Evolutionary conservation across 192 early-diverging fungal genomes (phyloP), one percentile per base, ranked within the genome.

Genomic region (Coemansia sp.): DNA sequence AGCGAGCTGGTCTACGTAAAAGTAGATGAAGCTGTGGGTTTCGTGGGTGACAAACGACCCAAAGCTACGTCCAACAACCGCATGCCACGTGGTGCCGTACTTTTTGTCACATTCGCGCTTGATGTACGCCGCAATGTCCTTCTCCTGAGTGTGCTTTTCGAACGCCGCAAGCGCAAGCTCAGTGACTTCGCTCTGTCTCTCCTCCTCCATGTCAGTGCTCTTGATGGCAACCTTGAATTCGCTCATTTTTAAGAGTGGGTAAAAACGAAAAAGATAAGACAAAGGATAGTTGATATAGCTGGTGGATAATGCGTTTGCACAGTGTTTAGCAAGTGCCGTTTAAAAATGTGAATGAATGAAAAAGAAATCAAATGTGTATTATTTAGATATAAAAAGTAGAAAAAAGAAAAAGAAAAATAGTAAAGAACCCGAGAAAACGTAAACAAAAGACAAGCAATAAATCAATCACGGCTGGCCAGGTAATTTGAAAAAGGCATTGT

Each of bases 61-160:
- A 93, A 98, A 99, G 89, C 95, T 98, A 66, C 95, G 88, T 61
- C 98, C 98, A 47, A 99, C 98, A 60, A 99, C 93, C 70, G 93
- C 95, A 76, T 99, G 98, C 96, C 98, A 99, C 60, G 96, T 96
- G 13, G 93, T 89, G 73, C 96, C 94, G 81, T 95, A 95, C 88
- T 95, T 93, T 83, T 93, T 93, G 87, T 99, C 98, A 73, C 97
- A 98, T 71, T 98, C 96, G 69, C 94, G 90, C 88, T 99, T 99
- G 86, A 99, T 93, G 76, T 90, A 89, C 19, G 95, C 92, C 52
- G 98, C 96, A 72, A 98, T 98, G 69, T 99, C 98, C 87, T 98
- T 98, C 79, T 99, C 98, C 61, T 97, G 90, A 64, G 91, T 90
- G 88, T 92, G 94, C 77, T 96, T 94, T 66, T 96, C 92, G 71